A percentile compares a stretch with the other conserved stretches of the same genome.
Conservation (phyloP, 1,284 basidiomycete genomes). For the Trichosporon asahii region DNA sequence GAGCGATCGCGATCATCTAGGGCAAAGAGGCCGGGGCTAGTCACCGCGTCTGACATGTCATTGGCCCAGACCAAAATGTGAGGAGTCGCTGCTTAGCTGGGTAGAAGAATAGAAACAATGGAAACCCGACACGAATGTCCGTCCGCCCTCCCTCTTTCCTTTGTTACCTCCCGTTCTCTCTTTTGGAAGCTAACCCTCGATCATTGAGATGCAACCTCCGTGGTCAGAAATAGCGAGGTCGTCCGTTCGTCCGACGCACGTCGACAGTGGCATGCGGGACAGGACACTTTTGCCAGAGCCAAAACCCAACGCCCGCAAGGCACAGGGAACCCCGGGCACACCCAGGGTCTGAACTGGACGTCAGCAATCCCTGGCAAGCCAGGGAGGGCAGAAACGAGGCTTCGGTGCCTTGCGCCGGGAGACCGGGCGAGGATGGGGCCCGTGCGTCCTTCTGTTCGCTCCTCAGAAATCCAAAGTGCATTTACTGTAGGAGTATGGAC, state of each 20-base stretch:
- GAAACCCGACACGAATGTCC: not conserved
- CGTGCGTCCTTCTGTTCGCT: no score
- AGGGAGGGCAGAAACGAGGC: not conserved
- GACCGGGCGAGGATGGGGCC: not conserved
- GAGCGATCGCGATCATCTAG: not conserved
- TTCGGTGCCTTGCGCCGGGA: not conserved
- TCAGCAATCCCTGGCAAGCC: no score
- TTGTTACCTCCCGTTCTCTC: not conserved
- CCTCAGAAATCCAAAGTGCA: no score
- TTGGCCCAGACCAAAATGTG: not conserved
- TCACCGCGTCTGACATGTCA: not conserved
- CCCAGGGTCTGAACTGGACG: no score
- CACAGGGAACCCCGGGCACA: not conserved
- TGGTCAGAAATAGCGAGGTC: not conserved
- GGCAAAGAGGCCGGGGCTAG: not conserved
- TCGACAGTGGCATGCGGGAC: not conserved
- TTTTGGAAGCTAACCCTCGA: no score
- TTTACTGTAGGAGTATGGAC: no score
- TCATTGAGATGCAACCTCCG: no score
- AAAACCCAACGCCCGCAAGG: not conserved
- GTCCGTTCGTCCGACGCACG: not conserved
- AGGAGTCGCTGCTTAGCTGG: not conserved
- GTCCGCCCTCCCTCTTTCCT: not conserved
- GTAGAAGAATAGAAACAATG: not conserved
- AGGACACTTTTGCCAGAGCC: not conserved